phyloP scores from a whole-genome alignment of 306 rosid species.

The Castanea sativa region DNA sequence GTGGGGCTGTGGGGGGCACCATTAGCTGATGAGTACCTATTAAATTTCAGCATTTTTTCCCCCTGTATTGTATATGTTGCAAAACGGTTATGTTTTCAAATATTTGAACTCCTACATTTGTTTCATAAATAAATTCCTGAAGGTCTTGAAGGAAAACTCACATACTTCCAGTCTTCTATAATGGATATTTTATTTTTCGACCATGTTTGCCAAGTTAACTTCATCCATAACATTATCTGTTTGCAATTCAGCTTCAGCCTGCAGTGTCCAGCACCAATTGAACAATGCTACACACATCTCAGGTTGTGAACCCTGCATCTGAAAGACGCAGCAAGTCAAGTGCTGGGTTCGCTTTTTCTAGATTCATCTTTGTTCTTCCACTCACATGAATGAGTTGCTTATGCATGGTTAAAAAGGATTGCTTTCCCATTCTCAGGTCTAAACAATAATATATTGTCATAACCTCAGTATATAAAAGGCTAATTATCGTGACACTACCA shows the following conservation, averaged over 20 bases:
- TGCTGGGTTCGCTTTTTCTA: background rate
- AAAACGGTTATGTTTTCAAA: background rate
- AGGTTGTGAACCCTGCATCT: background rate
- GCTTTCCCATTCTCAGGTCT: background rate
- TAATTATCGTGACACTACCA: too few relatives aligned
- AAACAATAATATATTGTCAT: too few relatives aligned
- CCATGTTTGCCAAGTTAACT: too few relatives aligned
- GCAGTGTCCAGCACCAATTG: background rate
- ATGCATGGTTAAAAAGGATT: too few relatives aligned
- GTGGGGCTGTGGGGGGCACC: background rate
- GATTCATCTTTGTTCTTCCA: background rate
- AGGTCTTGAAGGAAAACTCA: background rate
- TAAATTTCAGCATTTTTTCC: background rate
- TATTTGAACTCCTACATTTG: background rate
- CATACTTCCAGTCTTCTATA: too few relatives aligned
- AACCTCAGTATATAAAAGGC: too few relatives aligned
- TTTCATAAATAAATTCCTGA: background rate
- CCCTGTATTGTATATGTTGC: background rate
- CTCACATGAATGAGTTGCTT: background rate
- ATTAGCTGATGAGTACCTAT: background rate
- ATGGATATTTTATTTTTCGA: background rate
- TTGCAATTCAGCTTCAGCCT: background rate
- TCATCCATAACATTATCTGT: background rate
- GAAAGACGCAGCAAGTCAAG: background rate
- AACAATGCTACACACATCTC: background rate